Evolutionary conservation across 2,329 filamentous ascomycete genomes (phyloP).

Genomic region (Lachnellula willkommii): DNA sequence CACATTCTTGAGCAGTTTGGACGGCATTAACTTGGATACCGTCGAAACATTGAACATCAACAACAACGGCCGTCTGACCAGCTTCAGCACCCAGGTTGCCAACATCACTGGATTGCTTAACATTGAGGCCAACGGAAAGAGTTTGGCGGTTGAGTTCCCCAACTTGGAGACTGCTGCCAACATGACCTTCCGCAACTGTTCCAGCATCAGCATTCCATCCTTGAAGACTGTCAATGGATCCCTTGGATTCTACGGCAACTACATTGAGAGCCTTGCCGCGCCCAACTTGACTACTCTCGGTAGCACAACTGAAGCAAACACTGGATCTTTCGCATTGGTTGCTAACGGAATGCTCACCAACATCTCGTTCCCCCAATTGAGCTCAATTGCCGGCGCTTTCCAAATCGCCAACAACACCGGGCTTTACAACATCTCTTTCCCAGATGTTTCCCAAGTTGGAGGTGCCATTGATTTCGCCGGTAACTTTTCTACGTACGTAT

Average conservation of each 20-base stretch:
- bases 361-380: slow-evolving; percentile 67
- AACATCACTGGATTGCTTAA: slow-evolving; percentile 67
- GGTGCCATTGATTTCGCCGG: slow-evolving; percentile 84
- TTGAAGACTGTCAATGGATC: slow-evolving; percentile 70
- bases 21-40: slow-evolving; percentile 74
- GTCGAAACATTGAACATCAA: slow-evolving; percentile 72
- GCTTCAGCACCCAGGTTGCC: slow-evolving; percentile 70
- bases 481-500: slow-evolving; percentile 72
- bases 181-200: slow-evolving; percentile 78
- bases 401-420: slow-evolving; percentile 86
- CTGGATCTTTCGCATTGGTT: slow-evolving; percentile 57
- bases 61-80: slow-evolving; percentile 80
- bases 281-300: slow-evolving; percentile 67
- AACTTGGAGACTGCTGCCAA: slow-evolving; percentile 74
- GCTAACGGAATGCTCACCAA: slow-evolving; percentile 62
- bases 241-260: slow-evolving; percentile 77
- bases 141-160: slow-evolving; percentile 66
- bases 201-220: slow-evolving; percentile 65
- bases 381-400: slow-evolving; percentile 69
- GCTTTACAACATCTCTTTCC: slow-evolving; percentile 63
- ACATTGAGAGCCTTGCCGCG: slow-evolving; percentile 54
- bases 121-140: slow-evolving; percentile 74
- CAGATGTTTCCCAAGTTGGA: slow-evolving; percentile 59
- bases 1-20: slow-evolving; percentile 72
- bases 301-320: slow-evolving; percentile 16